A percentile compares a stretch with the other conserved stretches of the same genome.
Conservation (phyloP, 306 rosid species). For the Medicago truncatula region DNA sequence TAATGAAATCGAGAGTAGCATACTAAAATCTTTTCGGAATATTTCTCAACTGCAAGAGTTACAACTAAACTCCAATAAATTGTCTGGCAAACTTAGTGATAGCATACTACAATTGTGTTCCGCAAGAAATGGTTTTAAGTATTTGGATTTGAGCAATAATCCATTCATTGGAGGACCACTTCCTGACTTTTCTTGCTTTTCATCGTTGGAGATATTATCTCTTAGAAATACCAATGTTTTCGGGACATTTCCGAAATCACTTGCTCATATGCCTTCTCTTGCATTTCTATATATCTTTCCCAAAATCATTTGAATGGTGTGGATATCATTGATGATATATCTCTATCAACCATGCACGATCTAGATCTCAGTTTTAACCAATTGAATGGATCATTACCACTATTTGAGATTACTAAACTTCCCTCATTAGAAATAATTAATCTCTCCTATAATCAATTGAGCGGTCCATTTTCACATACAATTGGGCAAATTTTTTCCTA, state of each 20-base stretch:
- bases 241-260: neutral
- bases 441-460: no score
- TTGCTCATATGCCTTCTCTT: no score
- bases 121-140: neutral
- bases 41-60: slow-evolving; percentile 28
- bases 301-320: no score
- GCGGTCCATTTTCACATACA: no score
- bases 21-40: slow-evolving; percentile 25
- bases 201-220: neutral
- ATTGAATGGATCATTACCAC: no score
- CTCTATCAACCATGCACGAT: no score
- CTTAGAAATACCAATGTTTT: neutral
- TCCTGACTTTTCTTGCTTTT: neutral
- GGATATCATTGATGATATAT: no score
- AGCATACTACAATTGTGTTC: neutral
- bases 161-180: neutral
- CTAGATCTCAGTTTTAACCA: no score
- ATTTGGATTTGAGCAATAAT: neutral
- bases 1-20: neutral
- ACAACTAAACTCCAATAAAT: neutral
- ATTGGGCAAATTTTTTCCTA: no score
- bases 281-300: no score
- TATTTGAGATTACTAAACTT: no score
- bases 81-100: neutral
- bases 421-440: no score